phyloP scores from a whole-genome alignment of 2,329 filamentous ascomycete genomes.

The Atkinsonella hypoxylon region DNA sequence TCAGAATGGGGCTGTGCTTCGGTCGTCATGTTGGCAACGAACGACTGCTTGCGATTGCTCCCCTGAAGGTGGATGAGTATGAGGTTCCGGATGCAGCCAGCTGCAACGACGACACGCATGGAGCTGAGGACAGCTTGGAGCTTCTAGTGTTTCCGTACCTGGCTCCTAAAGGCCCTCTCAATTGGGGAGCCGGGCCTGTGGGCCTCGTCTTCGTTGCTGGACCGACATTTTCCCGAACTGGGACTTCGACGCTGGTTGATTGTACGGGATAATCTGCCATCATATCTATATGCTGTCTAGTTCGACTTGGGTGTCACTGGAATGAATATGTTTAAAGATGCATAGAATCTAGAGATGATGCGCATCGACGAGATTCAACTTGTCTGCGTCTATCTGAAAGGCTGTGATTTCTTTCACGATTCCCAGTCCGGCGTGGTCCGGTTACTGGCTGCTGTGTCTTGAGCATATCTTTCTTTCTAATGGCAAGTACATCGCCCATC shows the following conservation, averaged over 20 bases:
- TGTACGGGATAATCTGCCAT: background rate
- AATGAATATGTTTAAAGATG: background rate
- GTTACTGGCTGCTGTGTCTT: no score
- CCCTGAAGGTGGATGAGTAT: constrained; percentile 22
- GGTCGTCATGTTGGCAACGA: constrained; percentile 32
- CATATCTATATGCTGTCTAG: background rate
- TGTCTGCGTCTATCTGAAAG: no score
- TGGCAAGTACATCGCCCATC: background rate
- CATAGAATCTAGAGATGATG: no score
- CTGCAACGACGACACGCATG: background rate
- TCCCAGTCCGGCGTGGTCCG: no score
- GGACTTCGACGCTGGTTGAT: background rate
- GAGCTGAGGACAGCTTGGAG: constrained; percentile 34
- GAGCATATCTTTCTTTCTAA: background rate
- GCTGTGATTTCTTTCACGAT: no score
- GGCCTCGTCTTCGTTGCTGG: background rate
- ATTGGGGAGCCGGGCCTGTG: background rate
- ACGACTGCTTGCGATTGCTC: constrained; percentile 19
- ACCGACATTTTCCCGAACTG: constrained; percentile 1
- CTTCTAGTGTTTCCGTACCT: constrained; percentile 14
- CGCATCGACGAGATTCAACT: no score
- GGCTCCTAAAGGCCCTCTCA: background rate
- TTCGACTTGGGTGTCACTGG: background rate
- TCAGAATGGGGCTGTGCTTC: constrained; percentile 46
- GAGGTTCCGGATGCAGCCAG: constrained; percentile 17